Base-by-base conservation (phyloP, 1,284 basidiomycete genomes). In the Ganoderma meredithae region DNA sequence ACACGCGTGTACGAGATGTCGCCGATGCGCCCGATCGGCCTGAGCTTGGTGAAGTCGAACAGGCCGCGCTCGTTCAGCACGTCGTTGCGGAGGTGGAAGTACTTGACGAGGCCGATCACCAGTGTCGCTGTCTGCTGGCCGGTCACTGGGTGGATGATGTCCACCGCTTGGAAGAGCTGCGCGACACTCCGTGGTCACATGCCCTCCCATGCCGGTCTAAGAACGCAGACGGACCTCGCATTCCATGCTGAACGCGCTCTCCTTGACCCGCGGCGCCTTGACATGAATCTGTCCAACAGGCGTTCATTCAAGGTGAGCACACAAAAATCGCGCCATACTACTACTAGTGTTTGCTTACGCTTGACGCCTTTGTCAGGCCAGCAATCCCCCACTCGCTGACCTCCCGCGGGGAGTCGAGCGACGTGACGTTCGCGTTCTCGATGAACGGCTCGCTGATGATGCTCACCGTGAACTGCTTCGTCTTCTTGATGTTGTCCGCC, bases 401-500 rank as follows among this genome's bases (percentile, higher is more conserved):
- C 10, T 86, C 83, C 7, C 83, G 81, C 10, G 93, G 92, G 8
- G 90, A 83, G 71, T 94, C 89, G 52, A 92, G 84, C 9, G 89
- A 84, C 9, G 88, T 87, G 67, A 85, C 83, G 77, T 95, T 95
- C 6, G 90, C 88, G 1, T 92, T 90, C 76, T 93, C 90, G 55
- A 90, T 80, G 76, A 93, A 92, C 0, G 89, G 81, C 77, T 94
- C 92, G 70, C 89, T 91, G 74, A 95, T 90, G 70, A 95, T 90
- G 74, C 88, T 92, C 56, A 92, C 88, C 8, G 88, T 90, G 77
- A 95, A 95, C 75, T 91, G 84, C 72, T 89, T 89, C 6, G 88
- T 90, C 0, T 81, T 79, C 59, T 87, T 80, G 72, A 95, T 90
- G 74, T 95, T 95, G 66, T 83, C 82, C 61, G 87, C 83, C 1